A percentile compares a stretch with the other conserved stretches of the same genome.
Evolutionary conservation across 345 rosid species (phyloP).

Genomic region (Combretum micranthum): DNA sequence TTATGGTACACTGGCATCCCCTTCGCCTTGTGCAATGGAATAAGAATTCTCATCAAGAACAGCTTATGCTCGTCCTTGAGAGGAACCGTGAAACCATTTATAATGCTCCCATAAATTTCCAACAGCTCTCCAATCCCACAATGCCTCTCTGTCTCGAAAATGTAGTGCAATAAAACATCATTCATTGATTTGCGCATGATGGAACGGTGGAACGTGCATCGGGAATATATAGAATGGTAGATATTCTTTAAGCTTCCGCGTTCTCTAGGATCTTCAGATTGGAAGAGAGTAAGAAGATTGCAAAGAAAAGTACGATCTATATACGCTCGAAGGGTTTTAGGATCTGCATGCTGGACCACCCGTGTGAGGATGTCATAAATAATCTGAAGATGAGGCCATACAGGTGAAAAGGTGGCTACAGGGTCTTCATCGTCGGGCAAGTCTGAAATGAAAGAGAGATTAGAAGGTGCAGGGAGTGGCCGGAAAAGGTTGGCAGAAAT

Average conservation of each 20-base stretch:
- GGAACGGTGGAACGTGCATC: constrained; percentile 37
- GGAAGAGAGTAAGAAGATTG: constrained; percentile 42
- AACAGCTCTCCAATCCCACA: constrained; percentile 44
- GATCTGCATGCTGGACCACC: constrained; percentile 28
- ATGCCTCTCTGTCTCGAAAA: constrained; percentile 45
- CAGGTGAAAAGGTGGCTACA: constrained; percentile 18
- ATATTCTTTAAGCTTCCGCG: constrained; percentile 46
- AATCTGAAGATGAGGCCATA: constrained; percentile 50
- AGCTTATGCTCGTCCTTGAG: constrained; percentile 61
- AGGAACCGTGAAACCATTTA: constrained; percentile 58
- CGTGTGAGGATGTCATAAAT: constrained; percentile 40
- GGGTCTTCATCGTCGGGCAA: constrained; percentile 41
- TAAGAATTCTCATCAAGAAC: constrained; percentile 46
- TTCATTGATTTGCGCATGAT: constrained; percentile 61
- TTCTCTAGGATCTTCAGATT: constrained; percentile 56
- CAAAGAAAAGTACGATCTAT: constrained; percentile 32
- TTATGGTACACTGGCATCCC: constrained; percentile 38
- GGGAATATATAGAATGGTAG: constrained; percentile 45
- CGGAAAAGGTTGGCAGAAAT: constrained; percentile 45
- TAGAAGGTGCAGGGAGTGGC: constrained; percentile 41
- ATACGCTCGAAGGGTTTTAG: constrained; percentile 29
- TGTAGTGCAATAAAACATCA: constrained; percentile 34
- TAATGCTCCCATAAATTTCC: constrained; percentile 64
- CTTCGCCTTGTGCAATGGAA: constrained; percentile 53
- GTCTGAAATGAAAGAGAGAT: constrained; percentile 8